Evolutionary conservation across 495 filamentous ascomycete species (phyloP), one percentile per base, ranked within the genome.

Genomic region (Cetradonia linearis): DNA sequence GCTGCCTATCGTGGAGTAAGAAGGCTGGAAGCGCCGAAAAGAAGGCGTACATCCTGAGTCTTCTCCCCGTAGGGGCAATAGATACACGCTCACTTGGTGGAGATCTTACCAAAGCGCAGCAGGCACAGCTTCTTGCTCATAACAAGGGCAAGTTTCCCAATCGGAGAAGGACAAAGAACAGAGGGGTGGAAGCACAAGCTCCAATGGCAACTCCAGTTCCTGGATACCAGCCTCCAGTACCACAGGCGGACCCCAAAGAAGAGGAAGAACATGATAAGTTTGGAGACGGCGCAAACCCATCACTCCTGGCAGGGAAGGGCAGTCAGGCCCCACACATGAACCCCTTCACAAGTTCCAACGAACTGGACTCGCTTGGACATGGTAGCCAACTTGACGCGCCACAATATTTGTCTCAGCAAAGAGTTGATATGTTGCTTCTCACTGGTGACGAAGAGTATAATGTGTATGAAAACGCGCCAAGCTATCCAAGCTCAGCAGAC

Each of bases 21-120:
- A 40, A 55, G 25, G 37, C 34, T 0, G 61, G 61, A 33, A 57
- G 60, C 27, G 34, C 57, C 5, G 33, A 20, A 14, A 48, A 59
- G 30, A 58, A 52, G 44, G 25, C 50, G 0, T 58, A 49, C 20
- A 58, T 63, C 33, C 23, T 58, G 5, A 55, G 9, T 18, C 42
- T 57, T 31, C 30, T 63, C 7, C 61, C 61, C 4, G 20, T 30
- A 5, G 23, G 34, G 13, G 54, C 54, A 11, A 42, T 34, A 4
- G 36, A 27, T 7, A 56, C 54, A 2, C 34, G 54, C 1, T 40
- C 34, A 4, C 23, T 56, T 0, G 34, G 54, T 14, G 13, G 27
- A 40, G 18, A 56, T 14, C 54, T 56, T 0, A 20, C 0, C 1
- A 38, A 38, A n/a, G 3, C 20, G 5, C 54, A 56, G 36, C 34